Evolutionary conservation across 2,329 filamentous ascomycete genomes (phyloP), one percentile per base, ranked within the genome.

Genomic region (Fusarium kyushuense): DNA sequence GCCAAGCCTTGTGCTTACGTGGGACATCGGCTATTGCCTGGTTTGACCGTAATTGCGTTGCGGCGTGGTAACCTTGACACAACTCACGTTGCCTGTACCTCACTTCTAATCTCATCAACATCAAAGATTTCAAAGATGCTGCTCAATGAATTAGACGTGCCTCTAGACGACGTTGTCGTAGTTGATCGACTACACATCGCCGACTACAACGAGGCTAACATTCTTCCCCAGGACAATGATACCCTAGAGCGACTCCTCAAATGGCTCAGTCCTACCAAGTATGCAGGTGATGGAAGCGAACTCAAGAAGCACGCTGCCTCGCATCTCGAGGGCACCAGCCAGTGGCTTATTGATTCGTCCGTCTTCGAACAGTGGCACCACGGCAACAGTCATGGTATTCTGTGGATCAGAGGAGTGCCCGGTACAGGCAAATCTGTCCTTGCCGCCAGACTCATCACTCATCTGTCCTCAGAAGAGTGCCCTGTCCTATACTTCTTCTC

Each of bases 401-500:
- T 72, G 6, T 71, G 68, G 65, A 65, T 71, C 45, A 56, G 48
- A 38, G 80, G 79, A 1, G 77, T 81, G 16, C 76, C 79, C 1
- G 80, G 79, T 1, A 76, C 77, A 4, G 81, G 80, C 4, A 80
- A 80, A 63, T 79, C 78, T 6, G 78, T 80, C 21, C 69, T 78
- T 21, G 74, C 76, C 4, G 75, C 76, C 3, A 72, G 33, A 1
- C 47, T 78, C 6, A 55, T 74, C 29, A 14, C 70, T 4, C 43
- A 72, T 9, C 29, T 69, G 4, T 25, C 49, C 13, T 40, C 48
- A 0, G 53, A 52, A 1, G 5, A 70, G 42, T 19, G 29, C 38
- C 76, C 77, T 0, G 75, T 81, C 1, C 68, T 81, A 0, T 79
- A 75, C 63, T 81, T 81, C 64, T 81, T 80, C 68, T 81, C 80